Conservation (phyloP, 176 grass and related monocot genomes). For the Bonia amplexicaulis region DNA sequence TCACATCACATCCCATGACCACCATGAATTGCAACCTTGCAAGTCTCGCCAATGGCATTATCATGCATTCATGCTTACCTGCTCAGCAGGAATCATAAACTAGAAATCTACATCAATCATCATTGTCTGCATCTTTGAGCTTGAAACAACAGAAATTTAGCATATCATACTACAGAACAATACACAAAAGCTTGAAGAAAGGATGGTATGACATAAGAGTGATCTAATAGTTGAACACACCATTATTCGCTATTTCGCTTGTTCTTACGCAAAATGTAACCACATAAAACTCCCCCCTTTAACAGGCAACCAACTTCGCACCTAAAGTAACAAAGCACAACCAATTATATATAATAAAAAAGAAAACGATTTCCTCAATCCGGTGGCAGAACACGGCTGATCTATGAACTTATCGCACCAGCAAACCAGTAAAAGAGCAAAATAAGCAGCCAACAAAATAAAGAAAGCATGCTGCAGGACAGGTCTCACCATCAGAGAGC, state of each 20-base stretch:
- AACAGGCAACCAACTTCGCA: not conserved
- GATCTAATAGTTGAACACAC: not conserved
- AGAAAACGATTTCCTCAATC: not conserved
- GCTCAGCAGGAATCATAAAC: not conserved
- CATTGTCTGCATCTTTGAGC: not conserved
- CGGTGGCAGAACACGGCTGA: not conserved
- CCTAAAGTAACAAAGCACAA: not conserved
- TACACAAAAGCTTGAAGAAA: not conserved
- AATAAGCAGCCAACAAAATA: not conserved
- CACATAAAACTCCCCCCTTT: not conserved
- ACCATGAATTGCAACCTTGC: not conserved
- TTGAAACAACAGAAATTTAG: not conserved
- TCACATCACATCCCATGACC: not conserved
- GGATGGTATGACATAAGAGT: not conserved
- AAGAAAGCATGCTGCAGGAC: not conserved
- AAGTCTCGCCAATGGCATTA: not conserved
- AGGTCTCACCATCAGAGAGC: slow-evolving; percentile 41
- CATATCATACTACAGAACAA: not conserved
- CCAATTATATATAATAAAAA: not conserved
- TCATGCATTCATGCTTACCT: not conserved
- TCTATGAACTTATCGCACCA: not conserved
- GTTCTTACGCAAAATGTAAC: not conserved
- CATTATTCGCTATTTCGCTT: slow-evolving; percentile 2
- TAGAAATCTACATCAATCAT: not conserved
- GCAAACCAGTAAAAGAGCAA: not conserved